These are phyloP conservation scores for Akanthomyces lecanii DNA, from an alignment of 2,329 filamentous ascomycete species.

Conservation along the genomic window DNA sequence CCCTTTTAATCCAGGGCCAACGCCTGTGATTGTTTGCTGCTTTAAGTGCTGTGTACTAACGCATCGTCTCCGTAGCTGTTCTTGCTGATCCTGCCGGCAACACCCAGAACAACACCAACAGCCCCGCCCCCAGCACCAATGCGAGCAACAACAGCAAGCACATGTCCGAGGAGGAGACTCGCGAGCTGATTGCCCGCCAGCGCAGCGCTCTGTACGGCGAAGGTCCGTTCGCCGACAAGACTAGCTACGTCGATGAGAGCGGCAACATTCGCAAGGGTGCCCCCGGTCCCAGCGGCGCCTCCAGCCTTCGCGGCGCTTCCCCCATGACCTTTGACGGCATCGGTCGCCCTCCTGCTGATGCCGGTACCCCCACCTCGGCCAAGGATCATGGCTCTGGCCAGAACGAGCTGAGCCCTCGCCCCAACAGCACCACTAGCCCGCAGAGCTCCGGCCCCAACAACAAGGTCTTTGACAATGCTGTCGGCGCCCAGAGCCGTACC, in stretches of 20 bases:
- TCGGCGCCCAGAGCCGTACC: constrained; percentile 63
- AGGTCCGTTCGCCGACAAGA: constrained; percentile 62
- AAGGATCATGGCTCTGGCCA: constrained; percentile 46
- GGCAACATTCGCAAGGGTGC: constrained; percentile 59
- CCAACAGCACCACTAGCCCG: constrained; percentile 83
- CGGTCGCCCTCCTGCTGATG: constrained; percentile 37
- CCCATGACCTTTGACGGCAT: constrained; percentile 70
- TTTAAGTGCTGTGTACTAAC: constrained; percentile 33
- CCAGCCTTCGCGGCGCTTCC: constrained; percentile 69
- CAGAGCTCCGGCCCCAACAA: constrained; percentile 57
- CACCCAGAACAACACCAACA: constrained; percentile 13
- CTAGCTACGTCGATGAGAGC: constrained; percentile 64
- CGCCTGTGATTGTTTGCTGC: constrained; percentile 16
- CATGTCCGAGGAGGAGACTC: constrained; percentile 93
- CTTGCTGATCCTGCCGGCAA: constrained; percentile 40
- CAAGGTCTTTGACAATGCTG: constrained; percentile 58
- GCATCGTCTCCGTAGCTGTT: constrained; percentile 44
- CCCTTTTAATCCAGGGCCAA: not conserved
- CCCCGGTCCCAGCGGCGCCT: constrained; percentile 60
- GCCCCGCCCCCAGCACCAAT: not conserved
- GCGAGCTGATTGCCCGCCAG: constrained; percentile 92
- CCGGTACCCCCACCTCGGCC: constrained; percentile 37
- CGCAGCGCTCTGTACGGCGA: constrained; percentile 91
- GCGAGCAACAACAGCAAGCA: constrained; percentile 57
- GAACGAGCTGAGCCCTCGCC: constrained; percentile 55